These are phyloP conservation scores for Fusarium kyushuense DNA, from an alignment of 2,329 filamentous ascomycete genomes.

Conservation along the genomic window DNA sequence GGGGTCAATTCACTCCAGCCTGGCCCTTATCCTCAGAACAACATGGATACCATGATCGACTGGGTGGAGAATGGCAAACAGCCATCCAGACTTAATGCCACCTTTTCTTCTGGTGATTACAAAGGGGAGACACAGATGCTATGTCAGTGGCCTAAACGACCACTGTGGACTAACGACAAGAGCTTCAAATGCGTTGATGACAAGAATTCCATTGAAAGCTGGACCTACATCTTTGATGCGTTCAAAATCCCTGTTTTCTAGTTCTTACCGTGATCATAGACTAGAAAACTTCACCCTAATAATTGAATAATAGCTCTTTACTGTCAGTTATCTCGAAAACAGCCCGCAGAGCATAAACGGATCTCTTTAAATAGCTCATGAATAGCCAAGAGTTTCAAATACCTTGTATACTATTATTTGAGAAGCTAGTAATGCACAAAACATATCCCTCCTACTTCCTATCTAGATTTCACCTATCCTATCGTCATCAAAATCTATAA, in stretches of 20 bases:
- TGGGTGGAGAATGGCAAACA: constrained; percentile 10
- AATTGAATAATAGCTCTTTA: too few relatives aligned
- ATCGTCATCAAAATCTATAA: too few relatives aligned
- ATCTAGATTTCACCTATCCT: too few relatives aligned
- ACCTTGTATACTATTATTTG: too few relatives aligned
- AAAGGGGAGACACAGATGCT: constrained; percentile 14
- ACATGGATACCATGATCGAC: constrained; percentile 9
- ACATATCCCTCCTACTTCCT: too few relatives aligned
- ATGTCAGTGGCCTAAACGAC: constrained; percentile 9
- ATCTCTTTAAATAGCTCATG: too few relatives aligned
- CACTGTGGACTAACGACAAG: background rate
- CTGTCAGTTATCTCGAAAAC: too few relatives aligned
- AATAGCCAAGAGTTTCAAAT: too few relatives aligned
- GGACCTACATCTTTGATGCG: background rate
- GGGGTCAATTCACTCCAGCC: constrained; percentile 5
- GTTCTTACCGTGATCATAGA: too few relatives aligned
- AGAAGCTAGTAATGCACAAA: too few relatives aligned
- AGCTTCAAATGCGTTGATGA: background rate
- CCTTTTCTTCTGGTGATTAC: background rate
- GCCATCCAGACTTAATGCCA: background rate
- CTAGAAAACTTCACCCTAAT: too few relatives aligned
- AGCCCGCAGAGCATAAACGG: too few relatives aligned
- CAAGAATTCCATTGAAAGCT: background rate
- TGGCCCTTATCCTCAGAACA: constrained; percentile 8
- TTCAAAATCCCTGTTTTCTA: constrained; percentile 5